phyloP scores from a whole-genome alignment of 83 land plant genomes.

The Thuja plicata region DNA sequence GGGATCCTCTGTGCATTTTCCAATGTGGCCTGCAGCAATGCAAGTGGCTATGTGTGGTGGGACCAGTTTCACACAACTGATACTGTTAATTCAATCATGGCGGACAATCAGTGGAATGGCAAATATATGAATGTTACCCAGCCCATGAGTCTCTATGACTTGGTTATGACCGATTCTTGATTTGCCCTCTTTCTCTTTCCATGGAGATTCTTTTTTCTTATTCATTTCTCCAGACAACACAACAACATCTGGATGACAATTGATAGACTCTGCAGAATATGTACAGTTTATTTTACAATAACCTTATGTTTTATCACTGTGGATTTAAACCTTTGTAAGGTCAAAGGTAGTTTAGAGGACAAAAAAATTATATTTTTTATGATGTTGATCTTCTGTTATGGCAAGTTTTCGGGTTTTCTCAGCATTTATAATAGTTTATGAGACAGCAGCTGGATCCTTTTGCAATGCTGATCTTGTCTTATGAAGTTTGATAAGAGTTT shows the following conservation, averaged over 20 bases:
- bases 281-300: background rate
- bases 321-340: background rate
- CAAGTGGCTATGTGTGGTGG: conserved; percentile 79
- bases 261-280: too few species aligned
- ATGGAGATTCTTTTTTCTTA: background rate
- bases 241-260: too few species aligned
- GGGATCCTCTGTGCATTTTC: conserved; percentile 58
- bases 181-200: background rate
- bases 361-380: too few species aligned
- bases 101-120: conserved; percentile 62
- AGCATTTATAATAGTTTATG: too few species aligned
- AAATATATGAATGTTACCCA: conserved; percentile 42
- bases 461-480: too few species aligned
- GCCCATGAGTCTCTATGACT: conserved; percentile 45
- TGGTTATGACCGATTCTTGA: conserved; percentile 14
- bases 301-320: background rate
- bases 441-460: too few species aligned
- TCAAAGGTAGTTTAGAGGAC: too few species aligned
- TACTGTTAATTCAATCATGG: conserved; percentile 60
- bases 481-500: too few species aligned
- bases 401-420: too few species aligned
- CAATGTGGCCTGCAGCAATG: conserved; percentile 63
- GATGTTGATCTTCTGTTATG: too few species aligned
- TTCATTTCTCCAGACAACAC: too few species aligned
- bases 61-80: conserved; percentile 84